Conservation (phyloP, 768 basidiomycete genomes). For the Suillus lakei region DNA sequence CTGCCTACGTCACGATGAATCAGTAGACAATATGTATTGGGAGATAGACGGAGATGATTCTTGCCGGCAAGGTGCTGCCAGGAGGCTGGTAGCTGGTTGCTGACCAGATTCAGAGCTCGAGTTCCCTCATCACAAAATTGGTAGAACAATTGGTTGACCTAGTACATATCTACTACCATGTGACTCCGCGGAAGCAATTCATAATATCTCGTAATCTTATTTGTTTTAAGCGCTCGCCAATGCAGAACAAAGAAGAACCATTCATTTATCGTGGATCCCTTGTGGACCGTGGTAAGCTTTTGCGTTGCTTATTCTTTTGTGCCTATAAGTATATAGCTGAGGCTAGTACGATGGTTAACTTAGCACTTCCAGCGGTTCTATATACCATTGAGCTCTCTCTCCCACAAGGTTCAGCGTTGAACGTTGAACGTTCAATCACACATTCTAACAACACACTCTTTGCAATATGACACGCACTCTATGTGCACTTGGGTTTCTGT, state of each 20-base stretch:
- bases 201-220: not conserved
- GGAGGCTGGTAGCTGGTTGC: too few relatives aligned
- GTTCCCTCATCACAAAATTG: too few relatives aligned
- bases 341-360: not conserved
- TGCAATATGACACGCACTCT: slow-evolving; percentile 18
- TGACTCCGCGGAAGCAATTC: not conserved
- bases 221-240: not conserved
- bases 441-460: not conserved
- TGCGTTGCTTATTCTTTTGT: not conserved
- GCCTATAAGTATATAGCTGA: not conserved
- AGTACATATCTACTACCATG: too few relatives aligned
- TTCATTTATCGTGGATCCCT: not conserved
- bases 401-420: not conserved
- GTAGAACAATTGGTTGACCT: too few relatives aligned
- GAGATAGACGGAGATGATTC: not conserved
- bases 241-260: not conserved
- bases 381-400: not conserved
- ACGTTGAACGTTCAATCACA: not conserved
- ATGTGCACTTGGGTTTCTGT: slow-evolving; percentile 10
- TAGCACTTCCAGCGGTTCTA: not conserved
- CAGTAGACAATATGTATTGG: too few relatives aligned
- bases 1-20: too few relatives aligned
- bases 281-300: not conserved
- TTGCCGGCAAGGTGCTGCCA: too few relatives aligned
- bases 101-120: too few relatives aligned